Evolutionary conservation across 306 rosid species (phyloP), one percentile per base, ranked within the genome.

Genomic region (Cicer pinnatifidum): DNA sequence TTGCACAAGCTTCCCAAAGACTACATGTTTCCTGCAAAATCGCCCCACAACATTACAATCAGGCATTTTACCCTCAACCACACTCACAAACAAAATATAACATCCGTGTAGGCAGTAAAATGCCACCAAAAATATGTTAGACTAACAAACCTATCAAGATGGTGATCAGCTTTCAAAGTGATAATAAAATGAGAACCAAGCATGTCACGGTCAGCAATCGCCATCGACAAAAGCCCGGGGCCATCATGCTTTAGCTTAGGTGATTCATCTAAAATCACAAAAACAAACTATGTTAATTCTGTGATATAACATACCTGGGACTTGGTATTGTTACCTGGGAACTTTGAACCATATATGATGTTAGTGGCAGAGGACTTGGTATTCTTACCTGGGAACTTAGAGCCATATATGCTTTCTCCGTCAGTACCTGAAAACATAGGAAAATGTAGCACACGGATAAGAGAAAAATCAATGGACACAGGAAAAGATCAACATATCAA

Each of bases 341-440:
- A 91, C 73, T 88, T 82, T 0, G 74, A 86, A 11, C 93, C 95
- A 39, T 94, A 94, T 75, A 11, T 61, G 48, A 72, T 39, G 35
- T 52, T 7, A n/a, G 11, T 35, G 40, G 45, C 9, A 9, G 9
- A 12, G 7, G 8, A 35, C 48, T 35, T 53, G 33, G 28, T 39
- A 68, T 50, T 65, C 80, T 86, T 67, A 94, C 99, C 99, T 79
- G 97, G 97, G 80, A 94, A 91, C 75, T 88, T 83, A 0, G 72
- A 86, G 9, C 93, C 96, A 39, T 94, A 94, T 75, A 94, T 91
- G 84, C 99, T 91, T 85, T 94, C 99, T 69, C 99, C 97, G 76
- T 87, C 87, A 51, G 97, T 86, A 56, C 99, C 97, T 94, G 88
- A 75, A 73, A 66, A 75, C 44, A 67, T 20, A 11, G 37, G 63